Evolutionary conservation across 1,284 basidiomycete genomes (phyloP).

Genomic region (Agaricales sp.): DNA sequence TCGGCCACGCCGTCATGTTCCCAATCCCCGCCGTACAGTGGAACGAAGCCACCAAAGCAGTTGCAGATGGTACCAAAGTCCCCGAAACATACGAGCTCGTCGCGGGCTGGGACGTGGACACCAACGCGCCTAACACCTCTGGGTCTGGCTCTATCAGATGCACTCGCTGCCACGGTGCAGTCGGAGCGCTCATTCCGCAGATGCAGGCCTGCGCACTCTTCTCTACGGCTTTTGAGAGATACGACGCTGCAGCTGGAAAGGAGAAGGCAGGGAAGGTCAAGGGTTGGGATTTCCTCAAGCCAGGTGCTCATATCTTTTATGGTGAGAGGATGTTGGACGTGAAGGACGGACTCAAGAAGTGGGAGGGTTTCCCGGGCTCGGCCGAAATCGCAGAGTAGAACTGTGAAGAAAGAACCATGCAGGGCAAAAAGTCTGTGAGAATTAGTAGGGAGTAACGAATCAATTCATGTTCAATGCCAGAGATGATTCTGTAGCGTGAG

Average conservation of each 20-base stretch:
- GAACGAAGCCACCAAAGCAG: neutral
- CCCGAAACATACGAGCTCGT: neutral
- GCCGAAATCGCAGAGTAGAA: neutral
- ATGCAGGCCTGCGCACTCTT: neutral
- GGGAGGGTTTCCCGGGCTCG: neutral
- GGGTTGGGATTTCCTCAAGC: conserved; percentile 1
- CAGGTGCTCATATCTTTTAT: neutral
- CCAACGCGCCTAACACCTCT: neutral
- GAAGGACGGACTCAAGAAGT: neutral
- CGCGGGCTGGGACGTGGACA: neutral
- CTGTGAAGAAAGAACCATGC: too few species aligned
- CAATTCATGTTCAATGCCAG: too few species aligned
- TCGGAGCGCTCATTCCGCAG: neutral
- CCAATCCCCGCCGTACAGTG: neutral
- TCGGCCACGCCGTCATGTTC: neutral
- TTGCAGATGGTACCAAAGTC: neutral
- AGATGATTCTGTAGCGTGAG: too few species aligned
- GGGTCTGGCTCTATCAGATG: neutral
- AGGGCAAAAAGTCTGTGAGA: too few species aligned
- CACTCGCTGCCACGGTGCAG: neutral
- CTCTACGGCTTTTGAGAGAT: neutral
- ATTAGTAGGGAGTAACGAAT: too few species aligned
- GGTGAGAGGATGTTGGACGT: neutral
- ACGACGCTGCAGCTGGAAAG: neutral
- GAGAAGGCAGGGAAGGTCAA: neutral